These are phyloP conservation scores for Coniochaeta pulveracea DNA, from an alignment of 2,329 filamentous ascomycete species.

Conservation along the genomic window DNA sequence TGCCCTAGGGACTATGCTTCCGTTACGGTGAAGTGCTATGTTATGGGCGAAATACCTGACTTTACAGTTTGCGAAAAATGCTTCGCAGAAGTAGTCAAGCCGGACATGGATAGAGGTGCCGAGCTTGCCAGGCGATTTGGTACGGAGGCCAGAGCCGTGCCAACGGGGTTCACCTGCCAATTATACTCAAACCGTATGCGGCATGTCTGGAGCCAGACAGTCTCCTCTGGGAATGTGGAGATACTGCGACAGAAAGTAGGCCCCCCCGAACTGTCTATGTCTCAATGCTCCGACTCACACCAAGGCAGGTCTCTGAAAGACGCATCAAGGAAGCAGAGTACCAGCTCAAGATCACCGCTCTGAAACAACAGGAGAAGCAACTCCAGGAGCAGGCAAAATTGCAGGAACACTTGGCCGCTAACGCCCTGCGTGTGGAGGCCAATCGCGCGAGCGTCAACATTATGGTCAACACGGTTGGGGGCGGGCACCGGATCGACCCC, in stretches of 20 bases:
- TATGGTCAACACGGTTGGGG: slow-evolving; percentile 7
- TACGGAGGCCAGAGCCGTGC: not conserved
- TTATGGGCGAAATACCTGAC: slow-evolving; percentile 6
- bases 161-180: slow-evolving; percentile 8
- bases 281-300: too few relatives aligned
- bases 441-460: slow-evolving; percentile 8
- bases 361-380: slow-evolving; percentile 8
- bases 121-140: slow-evolving; percentile 6
- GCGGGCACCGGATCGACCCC: slow-evolving; percentile 6
- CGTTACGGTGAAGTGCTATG: slow-evolving; percentile 6
- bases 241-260: slow-evolving; percentile 7
- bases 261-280: too few relatives aligned
- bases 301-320: slow-evolving; percentile 8
- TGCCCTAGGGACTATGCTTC: slow-evolving; percentile 6
- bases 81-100: slow-evolving; percentile 6
- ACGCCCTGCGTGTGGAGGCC: slow-evolving; percentile 5
- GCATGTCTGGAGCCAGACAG: slow-evolving; percentile 7
- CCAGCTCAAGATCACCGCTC: slow-evolving; percentile 6
- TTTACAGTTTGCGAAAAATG: slow-evolving; percentile 9
- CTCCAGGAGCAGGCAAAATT: slow-evolving; percentile 6
- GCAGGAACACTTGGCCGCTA: slow-evolving; percentile 8
- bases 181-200: slow-evolving; percentile 9
- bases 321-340: slow-evolving; percentile 7
- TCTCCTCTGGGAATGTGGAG: slow-evolving; percentile 4
- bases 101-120: slow-evolving; percentile 2